Base-by-base conservation (phyloP, 441 rosid species). In the Populus hybrid region DNA sequence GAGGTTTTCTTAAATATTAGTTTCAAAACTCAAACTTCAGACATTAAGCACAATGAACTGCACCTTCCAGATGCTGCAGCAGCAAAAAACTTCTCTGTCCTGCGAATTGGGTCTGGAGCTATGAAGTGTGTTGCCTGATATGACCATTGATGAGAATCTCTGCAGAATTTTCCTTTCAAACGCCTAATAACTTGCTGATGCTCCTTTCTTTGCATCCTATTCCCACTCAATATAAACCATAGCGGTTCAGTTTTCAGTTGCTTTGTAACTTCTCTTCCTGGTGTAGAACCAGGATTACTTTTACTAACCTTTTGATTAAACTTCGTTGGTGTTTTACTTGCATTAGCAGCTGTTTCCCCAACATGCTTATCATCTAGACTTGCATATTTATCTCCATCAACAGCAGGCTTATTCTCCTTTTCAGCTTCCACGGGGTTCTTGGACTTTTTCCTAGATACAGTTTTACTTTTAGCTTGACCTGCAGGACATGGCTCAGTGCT, bases 31-130 rank as follows among this genome's bases (percentile, higher is more conserved):
- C 65, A 64, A 69, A 36, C 23, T 75, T 70, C 31, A 68, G 69
- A 70, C 12, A 64, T n/a, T 33, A 36, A 28, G 68, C 75, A 77
- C 38, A 42, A 64, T 4, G 66, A 72, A 36, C 20, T 61, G 81
- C 83, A 93, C 99, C 98, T 92, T 88, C 99, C 97, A 79, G 98
- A 93, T 70, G 98, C 95, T 65, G 98, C 91, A 83, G 97, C 97
- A 68, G 98, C 98, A 56, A 94, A 94, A 76, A 94, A 86, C 79
- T 92, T 94, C 74, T 93, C 98, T 8, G 98, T 94, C 86, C 99
- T 86, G 68, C 93, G 88, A 82, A 94, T 69, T 53, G 96, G 91
- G 69, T 89, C 90, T 65, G 95, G 83, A 70, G 89, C 84, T 69
- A 94, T 88, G 77, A 90, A 93, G 69, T 96, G 98, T 69, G 99